A percentile compares a stretch with the other conserved stretches of the same genome.
Conservation (phyloP, 108 stramenopile genomes). For the Cyclotella baltica region DNA sequence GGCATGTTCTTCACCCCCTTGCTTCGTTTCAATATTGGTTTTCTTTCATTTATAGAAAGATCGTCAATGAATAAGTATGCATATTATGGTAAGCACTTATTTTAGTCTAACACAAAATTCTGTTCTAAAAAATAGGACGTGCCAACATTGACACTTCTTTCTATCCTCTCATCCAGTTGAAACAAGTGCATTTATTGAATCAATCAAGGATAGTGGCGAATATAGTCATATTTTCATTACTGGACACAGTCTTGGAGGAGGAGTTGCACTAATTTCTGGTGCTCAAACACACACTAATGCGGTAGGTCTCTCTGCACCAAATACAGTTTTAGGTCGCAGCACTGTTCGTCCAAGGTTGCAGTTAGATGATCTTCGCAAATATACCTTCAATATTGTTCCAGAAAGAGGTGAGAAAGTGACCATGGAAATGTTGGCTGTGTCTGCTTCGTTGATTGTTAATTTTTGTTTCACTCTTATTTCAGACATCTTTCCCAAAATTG, state of each 20-base stretch:
- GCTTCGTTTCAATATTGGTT: slow-evolving; percentile 1
- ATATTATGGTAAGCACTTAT: background rate
- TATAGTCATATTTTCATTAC: slow-evolving; percentile 29
- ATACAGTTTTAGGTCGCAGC: slow-evolving; percentile 35
- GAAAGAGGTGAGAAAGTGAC: slow-evolving; percentile 9
- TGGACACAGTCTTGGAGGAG: slow-evolving; percentile 52
- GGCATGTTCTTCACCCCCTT: slow-evolving; percentile 8
- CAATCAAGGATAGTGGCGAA: background rate
- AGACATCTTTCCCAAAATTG: slow-evolving; percentile 40
- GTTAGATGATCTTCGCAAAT: slow-evolving; percentile 23
- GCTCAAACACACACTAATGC: slow-evolving; percentile 36
- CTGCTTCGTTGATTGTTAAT: background rate
- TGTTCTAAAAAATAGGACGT: no score
- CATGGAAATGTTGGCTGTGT: background rate
- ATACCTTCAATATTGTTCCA: slow-evolving; percentile 40
- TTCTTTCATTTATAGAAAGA: slow-evolving; percentile 7
- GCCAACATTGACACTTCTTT: no score
- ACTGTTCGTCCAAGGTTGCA: slow-evolving; percentile 33
- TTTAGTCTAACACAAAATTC: no score
- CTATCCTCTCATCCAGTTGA: slow-evolving; percentile 36
- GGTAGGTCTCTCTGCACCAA: slow-evolving; percentile 44
- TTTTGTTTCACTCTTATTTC: background rate
- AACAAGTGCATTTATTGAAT: slow-evolving; percentile 39
- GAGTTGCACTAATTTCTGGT: slow-evolving; percentile 50
- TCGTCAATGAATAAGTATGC: background rate